Base-by-base conservation (phyloP, 768 basidiomycete species). In the Mycena rebaudengoi region DNA sequence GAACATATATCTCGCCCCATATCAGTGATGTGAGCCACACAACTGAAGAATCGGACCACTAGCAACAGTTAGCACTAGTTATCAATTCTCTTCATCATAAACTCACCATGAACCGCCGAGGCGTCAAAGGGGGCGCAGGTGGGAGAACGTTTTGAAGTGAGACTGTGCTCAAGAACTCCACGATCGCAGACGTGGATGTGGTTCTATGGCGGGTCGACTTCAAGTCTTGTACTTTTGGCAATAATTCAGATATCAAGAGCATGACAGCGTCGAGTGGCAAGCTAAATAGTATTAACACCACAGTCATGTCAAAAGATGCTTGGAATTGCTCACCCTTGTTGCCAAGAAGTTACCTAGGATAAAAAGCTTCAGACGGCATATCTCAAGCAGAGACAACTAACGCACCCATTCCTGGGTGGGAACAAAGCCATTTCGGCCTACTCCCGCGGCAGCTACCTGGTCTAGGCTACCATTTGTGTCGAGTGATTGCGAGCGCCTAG, bases 351-450 rank as follows among this genome's bases (percentile, higher is more conserved):
- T 5, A 95, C 91, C 92, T 92, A 3, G 41, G 46, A 20, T 11
- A 26, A 12, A 53, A 49, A 51, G 39, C 13, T 12, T 26, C 25
- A 62, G 16, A 32, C 41, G 23, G 32, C 30, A 40, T 44, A 37
- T 37, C 10, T 30, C 7, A 7, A 8, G 14, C 8, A 29, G 37
- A 40, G 10, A 58, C 45, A 56, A 23, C 60, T 40, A n/a, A 71
- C 84, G 57, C 66, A 95, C 95, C 97, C 98, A 99, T 87, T 95
- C 95, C 74, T 98, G 94, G 4, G 95, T 98, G 12, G 98, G 96
- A 8, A 96, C 83, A 76, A 98, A 99, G 3, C 95, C 94, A 74
- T 95, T 96, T 67, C 91, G 84, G 28, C 95, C 95, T 18, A 96
- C 86, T 13, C 88, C 89, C 18, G 82, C 81, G 29, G 86, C 82